These are phyloP conservation scores for Aureobasidium melanogenum DNA, from an alignment of 2,329 filamentous ascomycete genomes.

Conservation along the genomic window DNA sequence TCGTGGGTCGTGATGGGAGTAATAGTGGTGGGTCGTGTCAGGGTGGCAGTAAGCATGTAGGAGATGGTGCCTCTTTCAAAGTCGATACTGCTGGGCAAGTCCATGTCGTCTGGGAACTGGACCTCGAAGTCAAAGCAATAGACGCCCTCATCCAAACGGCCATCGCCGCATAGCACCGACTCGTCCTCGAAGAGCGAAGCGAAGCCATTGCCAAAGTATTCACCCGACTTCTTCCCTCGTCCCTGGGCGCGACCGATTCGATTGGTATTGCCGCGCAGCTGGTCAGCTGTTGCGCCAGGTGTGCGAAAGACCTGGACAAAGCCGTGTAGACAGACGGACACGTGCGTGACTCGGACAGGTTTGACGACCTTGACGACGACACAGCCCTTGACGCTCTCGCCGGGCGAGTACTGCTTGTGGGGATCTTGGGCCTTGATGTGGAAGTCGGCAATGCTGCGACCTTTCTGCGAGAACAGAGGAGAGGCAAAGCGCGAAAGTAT, in stretches of 20 bases:
- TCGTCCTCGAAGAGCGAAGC: conserved; percentile 79
- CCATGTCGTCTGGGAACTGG: conserved; percentile 56
- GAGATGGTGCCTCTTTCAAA: conserved; percentile 92
- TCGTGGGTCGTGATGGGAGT: conserved; percentile 72
- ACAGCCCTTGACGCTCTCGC: conserved; percentile 64
- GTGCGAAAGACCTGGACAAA: conserved; percentile 72
- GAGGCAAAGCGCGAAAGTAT: conserved; percentile 48
- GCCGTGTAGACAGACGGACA: conserved; percentile 69
- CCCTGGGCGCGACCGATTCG: conserved; percentile 41
- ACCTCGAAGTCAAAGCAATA: conserved; percentile 75
- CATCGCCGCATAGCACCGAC: conserved; percentile 68
- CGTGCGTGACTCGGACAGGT: conserved; percentile 67
- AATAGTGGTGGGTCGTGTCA: conserved; percentile 83
- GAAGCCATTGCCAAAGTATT: conserved; percentile 66
- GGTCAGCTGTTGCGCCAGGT: conserved; percentile 49
- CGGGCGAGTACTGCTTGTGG: conserved; percentile 65
- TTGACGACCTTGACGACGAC: conserved; percentile 67
- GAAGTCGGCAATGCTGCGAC: conserved; percentile 67
- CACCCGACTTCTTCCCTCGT: conserved; percentile 41
- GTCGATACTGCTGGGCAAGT: conserved; percentile 89
- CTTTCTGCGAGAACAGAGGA: conserved; percentile 41
- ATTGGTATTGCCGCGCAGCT: conserved; percentile 40
- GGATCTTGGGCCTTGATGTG: conserved; percentile 69
- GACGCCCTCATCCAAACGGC: conserved; percentile 61
- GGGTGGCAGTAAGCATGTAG: conserved; percentile 81